Conservation (phyloP, 495 filamentous ascomycete species). For the Xylaria nigripes region DNA sequence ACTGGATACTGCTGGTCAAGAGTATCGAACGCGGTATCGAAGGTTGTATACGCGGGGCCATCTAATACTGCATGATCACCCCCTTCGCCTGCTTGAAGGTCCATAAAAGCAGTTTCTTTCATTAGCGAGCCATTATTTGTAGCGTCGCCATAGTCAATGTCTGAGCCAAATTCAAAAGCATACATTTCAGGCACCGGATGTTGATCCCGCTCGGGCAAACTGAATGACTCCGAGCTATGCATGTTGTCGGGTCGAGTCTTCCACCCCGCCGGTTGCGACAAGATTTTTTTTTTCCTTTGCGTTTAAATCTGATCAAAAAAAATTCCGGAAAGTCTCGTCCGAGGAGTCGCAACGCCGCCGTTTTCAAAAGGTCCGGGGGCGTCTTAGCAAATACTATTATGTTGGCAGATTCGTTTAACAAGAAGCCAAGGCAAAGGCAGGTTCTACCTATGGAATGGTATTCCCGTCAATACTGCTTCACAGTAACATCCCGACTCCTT, state of each 20-base stretch:
- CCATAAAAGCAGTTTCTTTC: not conserved
- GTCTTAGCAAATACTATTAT: not conserved
- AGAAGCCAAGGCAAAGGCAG: not conserved
- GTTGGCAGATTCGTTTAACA: not conserved
- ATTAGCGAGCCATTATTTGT: conserved; percentile 4
- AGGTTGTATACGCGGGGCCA: not conserved
- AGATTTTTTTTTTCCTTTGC: not conserved
- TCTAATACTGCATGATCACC: not conserved
- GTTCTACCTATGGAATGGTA: not conserved
- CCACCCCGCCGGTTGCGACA: no score
- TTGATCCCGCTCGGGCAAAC: conserved; percentile 12
- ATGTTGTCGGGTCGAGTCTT: conserved; percentile 4
- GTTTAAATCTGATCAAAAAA: not conserved
- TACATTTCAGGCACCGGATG: conserved; percentile 9
- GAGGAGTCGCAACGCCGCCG: not conserved
- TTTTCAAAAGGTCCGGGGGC: not conserved
- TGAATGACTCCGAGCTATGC: conserved; percentile 15
- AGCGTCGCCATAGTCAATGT: conserved; percentile 15
- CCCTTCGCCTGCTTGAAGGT: not conserved
- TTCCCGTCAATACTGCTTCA: conserved; percentile 8
- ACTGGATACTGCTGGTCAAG: not conserved
- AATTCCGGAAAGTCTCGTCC: not conserved
- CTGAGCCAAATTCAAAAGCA: conserved; percentile 10
- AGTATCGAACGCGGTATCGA: not conserved
- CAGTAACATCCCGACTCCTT: conserved; percentile 17